Conservation (phyloP, 257 asterid genomes). For the Perilla frutescens region DNA sequence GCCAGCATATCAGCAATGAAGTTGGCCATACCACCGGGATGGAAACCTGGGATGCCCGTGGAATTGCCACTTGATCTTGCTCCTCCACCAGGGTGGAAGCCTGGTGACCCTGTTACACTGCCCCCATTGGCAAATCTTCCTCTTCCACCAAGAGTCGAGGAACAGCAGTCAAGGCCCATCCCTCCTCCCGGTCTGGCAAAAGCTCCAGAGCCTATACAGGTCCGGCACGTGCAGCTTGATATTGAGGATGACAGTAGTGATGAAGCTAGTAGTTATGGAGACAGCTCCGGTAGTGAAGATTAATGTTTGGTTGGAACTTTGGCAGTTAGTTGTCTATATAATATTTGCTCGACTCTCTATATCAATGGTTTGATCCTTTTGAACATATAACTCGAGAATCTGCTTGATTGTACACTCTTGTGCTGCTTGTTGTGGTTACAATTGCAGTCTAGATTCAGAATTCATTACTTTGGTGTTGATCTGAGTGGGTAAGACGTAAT, state of each 20-base stretch:
- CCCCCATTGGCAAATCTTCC: slow-evolving; percentile 75
- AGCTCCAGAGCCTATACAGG: slow-evolving; percentile 83
- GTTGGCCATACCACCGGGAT: slow-evolving; percentile 78
- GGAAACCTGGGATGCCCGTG: slow-evolving; percentile 98
- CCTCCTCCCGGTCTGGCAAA: slow-evolving; percentile 56
- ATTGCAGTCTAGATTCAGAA: no score
- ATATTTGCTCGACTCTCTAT: neutral
- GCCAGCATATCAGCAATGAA: slow-evolving; percentile 49
- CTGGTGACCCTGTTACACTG: slow-evolving; percentile 79
- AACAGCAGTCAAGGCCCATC: slow-evolving; percentile 52
- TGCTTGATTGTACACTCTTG: neutral
- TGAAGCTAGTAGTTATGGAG: slow-evolving; percentile 68
- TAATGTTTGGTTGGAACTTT: slow-evolving; percentile 36
- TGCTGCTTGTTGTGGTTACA: neutral
- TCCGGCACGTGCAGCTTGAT: slow-evolving; percentile 91
- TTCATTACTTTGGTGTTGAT: no score
- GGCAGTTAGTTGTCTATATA: neutral
- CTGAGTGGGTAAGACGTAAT: no score
- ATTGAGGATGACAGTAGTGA: slow-evolving; percentile 79
- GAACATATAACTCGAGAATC: neutral
- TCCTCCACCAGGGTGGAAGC: slow-evolving; percentile 98
- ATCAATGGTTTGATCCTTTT: neutral
- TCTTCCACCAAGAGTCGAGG: slow-evolving; percentile 62
- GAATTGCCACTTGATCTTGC: slow-evolving; percentile 79
- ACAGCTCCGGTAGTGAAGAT: slow-evolving; percentile 80